Conservation (phyloP, 2,329 filamentous ascomycete genomes). For the Aspergillus sp. region DNA sequence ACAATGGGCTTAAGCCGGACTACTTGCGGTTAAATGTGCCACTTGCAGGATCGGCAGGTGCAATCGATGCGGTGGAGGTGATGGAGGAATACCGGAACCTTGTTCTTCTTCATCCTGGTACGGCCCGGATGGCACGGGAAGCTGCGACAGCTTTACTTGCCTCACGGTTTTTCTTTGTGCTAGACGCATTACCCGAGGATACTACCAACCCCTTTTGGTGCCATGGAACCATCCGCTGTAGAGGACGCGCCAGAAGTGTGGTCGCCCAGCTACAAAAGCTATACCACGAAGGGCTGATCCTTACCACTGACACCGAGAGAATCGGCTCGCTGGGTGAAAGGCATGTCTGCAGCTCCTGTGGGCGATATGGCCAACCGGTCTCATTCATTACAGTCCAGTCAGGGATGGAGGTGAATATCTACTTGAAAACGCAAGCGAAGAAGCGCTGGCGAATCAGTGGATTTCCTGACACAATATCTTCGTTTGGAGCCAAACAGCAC, state of each 20-base stretch:
- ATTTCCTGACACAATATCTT: constrained; percentile 10
- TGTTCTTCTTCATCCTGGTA: constrained; percentile 12
- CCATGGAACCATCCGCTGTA: constrained; percentile 15
- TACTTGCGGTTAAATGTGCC: constrained; percentile 12
- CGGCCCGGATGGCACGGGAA: constrained; percentile 18
- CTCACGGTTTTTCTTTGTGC: constrained; percentile 18
- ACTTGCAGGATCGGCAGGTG: constrained; percentile 7
- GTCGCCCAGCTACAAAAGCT: constrained; percentile 15
- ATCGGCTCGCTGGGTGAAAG: constrained; percentile 3
- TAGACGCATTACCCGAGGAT: constrained; percentile 10
- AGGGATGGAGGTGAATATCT: constrained; percentile 10
- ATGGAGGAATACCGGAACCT: constrained; percentile 21
- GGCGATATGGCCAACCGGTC: constrained; percentile 8
- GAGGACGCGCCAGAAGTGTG: constrained; percentile 14
- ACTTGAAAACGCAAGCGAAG: constrained; percentile 4
- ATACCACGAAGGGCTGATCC: constrained; percentile 16
- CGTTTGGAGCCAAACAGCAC: constrained; percentile 3
- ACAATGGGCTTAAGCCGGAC: constrained; percentile 2
- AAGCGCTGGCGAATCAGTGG: constrained; percentile 14
- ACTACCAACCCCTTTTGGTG: constrained; percentile 15
- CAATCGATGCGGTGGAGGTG: constrained; percentile 12
- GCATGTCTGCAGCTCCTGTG: constrained; percentile 8
- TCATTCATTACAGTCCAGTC: constrained; percentile 4
- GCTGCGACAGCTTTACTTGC: constrained; percentile 16
- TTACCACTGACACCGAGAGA: constrained; percentile 12